Evolutionary conservation across 2,329 filamentous ascomycete genomes (phyloP), one percentile per base, ranked within the genome.

Genomic region (Arthrobotrys conoides): DNA sequence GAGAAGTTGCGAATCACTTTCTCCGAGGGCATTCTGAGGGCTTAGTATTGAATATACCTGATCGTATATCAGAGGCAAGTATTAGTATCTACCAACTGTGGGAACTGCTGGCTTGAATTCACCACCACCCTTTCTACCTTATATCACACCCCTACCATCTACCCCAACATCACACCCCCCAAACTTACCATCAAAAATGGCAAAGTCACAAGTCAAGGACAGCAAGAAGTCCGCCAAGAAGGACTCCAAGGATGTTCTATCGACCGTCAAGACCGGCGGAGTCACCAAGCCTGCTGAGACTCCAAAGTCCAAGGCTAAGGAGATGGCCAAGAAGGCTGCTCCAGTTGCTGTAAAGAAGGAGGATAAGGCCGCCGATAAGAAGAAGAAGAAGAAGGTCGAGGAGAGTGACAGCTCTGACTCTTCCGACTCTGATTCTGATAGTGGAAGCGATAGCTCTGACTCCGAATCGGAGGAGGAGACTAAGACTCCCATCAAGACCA

Each of bases 281-380:
- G 87, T 92, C 82, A 89, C 88, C 86, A 94, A 93, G 87, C 84
- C 90, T 67, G 87, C 89, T 79, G 87, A 91, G 84, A 88, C 88
- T 81, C 85, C 90, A 83, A 91, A 90, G 86, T 85, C 87, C 79
- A 91, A 91, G 87, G 88, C 89, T 82, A 92, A 92, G 87, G 87
- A 90, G 80, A 83, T 89, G 72, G 90, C 90, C 82, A 92, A 92
- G 88, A 86, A 87, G 77, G 83, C 85, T 55, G 86, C 86, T 10
- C 33, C 33, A 12, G 33, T 12, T 81, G 82, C 86, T 80, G 81
- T 81, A 72, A 78, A 78, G 63, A 64, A 73, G 49, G 67, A 59
- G 6, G 59, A 55, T 20, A 78, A 78, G 46, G 10, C n/a, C n/a
- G n/a, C n/a, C n/a, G n/a, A 65, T 16, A 80, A 81, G 49, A 84